Evolutionary conservation across 306 rosid genomes (phyloP).

Genomic region (Chamaecrista fasciculata): DNA sequence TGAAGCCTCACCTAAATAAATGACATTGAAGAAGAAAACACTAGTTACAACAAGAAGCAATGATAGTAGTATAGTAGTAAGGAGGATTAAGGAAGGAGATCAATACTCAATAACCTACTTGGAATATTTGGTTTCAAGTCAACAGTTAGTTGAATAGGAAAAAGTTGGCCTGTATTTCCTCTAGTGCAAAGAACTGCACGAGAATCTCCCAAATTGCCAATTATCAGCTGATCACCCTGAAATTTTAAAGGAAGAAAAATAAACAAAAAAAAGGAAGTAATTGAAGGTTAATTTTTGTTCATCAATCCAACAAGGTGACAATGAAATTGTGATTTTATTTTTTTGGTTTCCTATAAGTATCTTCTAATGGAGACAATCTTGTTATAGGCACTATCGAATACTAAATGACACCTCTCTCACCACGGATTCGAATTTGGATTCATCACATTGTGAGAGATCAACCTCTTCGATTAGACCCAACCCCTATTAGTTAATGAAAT

Average conservation of each 20-base stretch:
- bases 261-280: not conserved
- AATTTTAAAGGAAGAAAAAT: not conserved
- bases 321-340: too few species aligned
- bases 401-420: too few species aligned
- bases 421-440: too few species aligned
- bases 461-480: too few species aligned
- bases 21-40: slow-evolving; percentile 6
- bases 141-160: slow-evolving; percentile 77
- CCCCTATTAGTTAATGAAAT: too few species aligned
- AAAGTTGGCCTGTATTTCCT: slow-evolving; percentile 52
- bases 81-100: not conserved
- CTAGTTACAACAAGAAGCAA: not conserved
- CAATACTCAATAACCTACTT: slow-evolving; percentile 41
- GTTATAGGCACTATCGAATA: too few species aligned
- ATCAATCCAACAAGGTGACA: not conserved
- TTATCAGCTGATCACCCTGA: slow-evolving; percentile 70
- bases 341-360: too few species aligned
- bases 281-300: not conserved
- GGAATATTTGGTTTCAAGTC: slow-evolving; percentile 85
- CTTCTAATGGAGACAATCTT: too few species aligned
- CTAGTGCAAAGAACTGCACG: slow-evolving; percentile 88
- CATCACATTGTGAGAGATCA: too few species aligned
- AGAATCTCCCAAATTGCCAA: slow-evolving; percentile 91
- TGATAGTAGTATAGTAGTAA: slow-evolving; percentile 4
- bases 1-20: slow-evolving; percentile 74